Evolutionary conservation across 2,329 filamentous ascomycete genomes (phyloP).

Genomic region (Fusarium liriodendri): DNA sequence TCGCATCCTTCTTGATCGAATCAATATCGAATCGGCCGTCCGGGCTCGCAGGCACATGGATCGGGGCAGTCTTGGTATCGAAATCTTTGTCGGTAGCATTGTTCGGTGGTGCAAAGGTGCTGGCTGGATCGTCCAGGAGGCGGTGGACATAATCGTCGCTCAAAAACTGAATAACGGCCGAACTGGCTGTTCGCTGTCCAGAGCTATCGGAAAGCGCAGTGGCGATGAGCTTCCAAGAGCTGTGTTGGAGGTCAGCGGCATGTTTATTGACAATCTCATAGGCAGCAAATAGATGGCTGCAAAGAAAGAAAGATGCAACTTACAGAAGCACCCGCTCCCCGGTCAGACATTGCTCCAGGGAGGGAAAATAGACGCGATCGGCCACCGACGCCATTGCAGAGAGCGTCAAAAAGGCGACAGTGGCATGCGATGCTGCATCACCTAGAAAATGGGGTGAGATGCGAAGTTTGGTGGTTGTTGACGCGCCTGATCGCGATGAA

Average conservation of each 20-base stretch:
- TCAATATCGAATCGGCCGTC: slow-evolving; percentile 78
- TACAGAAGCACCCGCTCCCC: slow-evolving; percentile 86
- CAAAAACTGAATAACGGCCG: slow-evolving; percentile 75
- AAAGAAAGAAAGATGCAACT: slow-evolving; percentile 48
- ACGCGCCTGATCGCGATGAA: slow-evolving; percentile 50
- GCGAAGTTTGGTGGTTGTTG: slow-evolving; percentile 45
- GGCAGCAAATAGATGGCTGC: slow-evolving; percentile 21
- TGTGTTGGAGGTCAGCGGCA: slow-evolving; percentile 48
- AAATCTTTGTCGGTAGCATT: slow-evolving; percentile 76
- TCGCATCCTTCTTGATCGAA: slow-evolving; percentile 83
- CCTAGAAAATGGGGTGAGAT: slow-evolving; percentile 44
- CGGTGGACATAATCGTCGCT: slow-evolving; percentile 74
- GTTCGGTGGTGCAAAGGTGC: slow-evolving; percentile 73
- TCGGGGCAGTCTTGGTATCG: slow-evolving; percentile 86
- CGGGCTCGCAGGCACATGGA: slow-evolving; percentile 79
- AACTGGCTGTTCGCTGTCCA: slow-evolving; percentile 64
- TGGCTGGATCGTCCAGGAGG: slow-evolving; percentile 75
- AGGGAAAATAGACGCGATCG: slow-evolving; percentile 81
- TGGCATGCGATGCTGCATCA: slow-evolving; percentile 53
- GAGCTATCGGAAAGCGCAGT: slow-evolving; percentile 66
- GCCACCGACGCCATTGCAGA: slow-evolving; percentile 77
- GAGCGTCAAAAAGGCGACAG: slow-evolving; percentile 60
- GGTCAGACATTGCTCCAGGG: slow-evolving; percentile 85
- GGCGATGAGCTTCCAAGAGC: slow-evolving; percentile 72
- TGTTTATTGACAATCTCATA: slow-evolving; percentile 21